Base-by-base conservation (phyloP, 495 filamentous ascomycete species). In the Staphylotrichum tortipilum region DNA sequence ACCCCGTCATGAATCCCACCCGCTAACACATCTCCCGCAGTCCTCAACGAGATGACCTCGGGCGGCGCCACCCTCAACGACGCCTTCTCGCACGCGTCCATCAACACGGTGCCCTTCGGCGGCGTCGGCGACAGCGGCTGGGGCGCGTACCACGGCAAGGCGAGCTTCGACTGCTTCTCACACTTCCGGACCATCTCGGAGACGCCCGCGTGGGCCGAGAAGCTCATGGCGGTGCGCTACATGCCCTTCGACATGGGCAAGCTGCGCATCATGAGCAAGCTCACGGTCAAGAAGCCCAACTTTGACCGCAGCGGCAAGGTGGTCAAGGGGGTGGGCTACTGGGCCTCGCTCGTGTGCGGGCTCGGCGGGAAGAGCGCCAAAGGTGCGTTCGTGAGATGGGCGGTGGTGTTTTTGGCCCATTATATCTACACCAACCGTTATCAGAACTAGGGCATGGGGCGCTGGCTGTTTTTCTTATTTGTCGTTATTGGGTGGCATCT, bases 81-180 rank as follows among this genome's bases (percentile, higher is more conserved):
- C 67, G 73, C 83, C 43, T 86, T 80, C 58, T 82, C 88, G 67
- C 90, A 96, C 70, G 84, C 76, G 40, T 75, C 72, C 3, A 79
- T 94, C 54, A 78, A 82, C 18, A 88, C 82, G 8, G 70, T 95
- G 4, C 73, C 87, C 44, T 96, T 98, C 61, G 92, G 92, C 53
- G 91, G 91, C 59, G 85, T 98, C 26, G 92, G 92, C 49, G 80
- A 87, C 56, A 86, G 81, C 50, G 91, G 92, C 48, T 75, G 77
- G 57, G 92, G 92, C 44, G 74, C 80, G 9, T 96, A 96, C 72
- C 81, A 86, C 57, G 92, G 92, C 51, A 79, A 80, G 63, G 74
- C 85, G 40, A 84, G 80, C 42, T 95, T 94, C 70, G 89, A 96
- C 56, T 76, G 74, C 63, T 98, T 94, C 72, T 82, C 80, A 22